A percentile compares a stretch with the other conserved stretches of the same genome.
Conservation (phyloP, 2,329 filamentous ascomycete genomes). For the Penicillium sp. region DNA sequence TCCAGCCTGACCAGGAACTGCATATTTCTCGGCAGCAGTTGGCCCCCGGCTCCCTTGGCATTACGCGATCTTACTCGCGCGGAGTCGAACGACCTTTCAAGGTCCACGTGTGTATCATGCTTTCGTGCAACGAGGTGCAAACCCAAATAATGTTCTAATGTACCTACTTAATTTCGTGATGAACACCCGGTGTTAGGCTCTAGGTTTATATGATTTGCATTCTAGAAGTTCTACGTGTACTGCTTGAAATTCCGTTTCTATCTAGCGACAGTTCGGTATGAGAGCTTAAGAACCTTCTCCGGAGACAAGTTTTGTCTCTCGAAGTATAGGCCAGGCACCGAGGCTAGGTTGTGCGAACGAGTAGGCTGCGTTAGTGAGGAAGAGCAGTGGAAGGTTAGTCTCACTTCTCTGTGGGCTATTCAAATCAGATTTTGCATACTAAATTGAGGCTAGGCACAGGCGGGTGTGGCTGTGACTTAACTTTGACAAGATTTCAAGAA, state of each 20-base stretch:
- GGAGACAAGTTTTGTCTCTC: no score
- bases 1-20: not conserved
- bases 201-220: not conserved
- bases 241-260: not conserved
- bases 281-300: not conserved
- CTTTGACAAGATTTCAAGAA: no score
- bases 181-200: not conserved
- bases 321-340: no score
- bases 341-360: no score
- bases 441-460: no score
- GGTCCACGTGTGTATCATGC: not conserved
- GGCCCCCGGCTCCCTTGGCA: not conserved
- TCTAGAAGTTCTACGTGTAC: not conserved
- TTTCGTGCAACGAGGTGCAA: not conserved
- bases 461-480: no score
- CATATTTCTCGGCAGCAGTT: not conserved
- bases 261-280: not conserved
- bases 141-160: slow-evolving; percentile 12
- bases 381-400: no score
- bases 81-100: not conserved
- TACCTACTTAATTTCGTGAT: slow-evolving; percentile 13
- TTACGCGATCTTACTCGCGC: not conserved
- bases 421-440: no score
- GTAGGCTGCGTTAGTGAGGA: no score
- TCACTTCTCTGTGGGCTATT: no score